Conservation (phyloP, 352 stramenopile species). For the Stephanocyclus meneghinianus region DNA sequence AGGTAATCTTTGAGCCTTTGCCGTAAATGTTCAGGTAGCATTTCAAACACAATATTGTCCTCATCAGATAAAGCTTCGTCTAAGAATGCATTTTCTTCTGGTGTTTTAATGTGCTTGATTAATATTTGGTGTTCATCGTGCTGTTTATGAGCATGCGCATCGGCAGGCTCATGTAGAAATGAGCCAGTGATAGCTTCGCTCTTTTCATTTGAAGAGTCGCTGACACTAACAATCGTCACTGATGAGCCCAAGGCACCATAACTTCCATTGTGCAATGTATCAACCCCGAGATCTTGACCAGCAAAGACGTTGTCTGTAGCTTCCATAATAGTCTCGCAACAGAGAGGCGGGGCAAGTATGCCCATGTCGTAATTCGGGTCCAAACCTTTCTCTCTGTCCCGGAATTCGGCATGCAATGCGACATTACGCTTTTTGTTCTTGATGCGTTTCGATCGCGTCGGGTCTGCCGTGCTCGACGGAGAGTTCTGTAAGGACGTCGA, state of each 20-base stretch:
- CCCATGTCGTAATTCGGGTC: conserved; percentile 2
- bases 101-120: conserved; percentile 26
- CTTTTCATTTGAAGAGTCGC: conserved; percentile 14
- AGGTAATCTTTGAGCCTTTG: conserved; percentile 40
- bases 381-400: conserved; percentile 13
- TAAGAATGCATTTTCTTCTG: conserved; percentile 44
- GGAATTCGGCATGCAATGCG: conserved; percentile 43
- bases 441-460: conserved; percentile 19
- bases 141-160: not conserved
- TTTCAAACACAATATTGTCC: conserved; percentile 55
- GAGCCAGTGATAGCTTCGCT: not conserved
- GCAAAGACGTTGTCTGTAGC: conserved; percentile 51
- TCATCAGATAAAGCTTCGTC: conserved; percentile 39
- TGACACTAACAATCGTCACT: not conserved
- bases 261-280: conserved; percentile 13
- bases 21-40: conserved; percentile 29
- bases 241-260: not conserved
- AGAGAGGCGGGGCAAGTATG: conserved; percentile 34
- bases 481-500: conserved; percentile 7
- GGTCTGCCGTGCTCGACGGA: conserved; percentile 9
- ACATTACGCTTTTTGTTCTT: conserved; percentile 51
- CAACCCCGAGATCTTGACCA: conserved; percentile 43
- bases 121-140: not conserved
- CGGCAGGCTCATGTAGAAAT: not conserved
- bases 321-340: conserved; percentile 40